Conservation (phyloP, 345 rosid genomes). For the Ailanthus altissimus region DNA sequence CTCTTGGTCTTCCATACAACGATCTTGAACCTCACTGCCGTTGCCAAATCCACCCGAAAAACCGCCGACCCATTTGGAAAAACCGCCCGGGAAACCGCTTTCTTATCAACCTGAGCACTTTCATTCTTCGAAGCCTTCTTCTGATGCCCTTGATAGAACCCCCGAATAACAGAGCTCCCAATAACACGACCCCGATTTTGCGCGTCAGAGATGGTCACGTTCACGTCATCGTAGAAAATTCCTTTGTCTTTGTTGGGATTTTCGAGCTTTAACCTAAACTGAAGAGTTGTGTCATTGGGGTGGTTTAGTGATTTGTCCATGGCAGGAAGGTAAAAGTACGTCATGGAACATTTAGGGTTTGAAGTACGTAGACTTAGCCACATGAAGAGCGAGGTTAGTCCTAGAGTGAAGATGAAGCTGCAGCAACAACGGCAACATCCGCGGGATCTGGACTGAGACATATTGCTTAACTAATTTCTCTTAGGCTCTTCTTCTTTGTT, state of each 20-base stretch:
- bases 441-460: constrained; percentile 28
- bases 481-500: no score
- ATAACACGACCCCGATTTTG: constrained; percentile 8
- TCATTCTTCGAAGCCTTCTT: constrained; percentile 61
- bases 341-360: constrained; percentile 55
- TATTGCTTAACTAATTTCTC: background rate
- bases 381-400: constrained; percentile 63
- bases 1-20: constrained; percentile 60
- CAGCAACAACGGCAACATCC: constrained; percentile 55
- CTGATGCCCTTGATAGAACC: constrained; percentile 60
- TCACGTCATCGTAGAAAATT: constrained; percentile 58
- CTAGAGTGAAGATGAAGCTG: constrained; percentile 54
- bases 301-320: constrained; percentile 43
- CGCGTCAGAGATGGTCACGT: constrained; percentile 39
- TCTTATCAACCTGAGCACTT: constrained; percentile 20
- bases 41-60: constrained; percentile 67
- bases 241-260: constrained; percentile 80
- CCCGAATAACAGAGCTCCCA: constrained; percentile 30
- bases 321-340: constrained; percentile 55
- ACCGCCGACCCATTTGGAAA: constrained; percentile 34
- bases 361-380: constrained; percentile 74
- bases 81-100: constrained; percentile 36
- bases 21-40: constrained; percentile 67
- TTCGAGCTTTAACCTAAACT: constrained; percentile 43
- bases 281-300: constrained; percentile 37